Conservation (phyloP, 164 flowering plant genomes). For the Santalum album region DNA sequence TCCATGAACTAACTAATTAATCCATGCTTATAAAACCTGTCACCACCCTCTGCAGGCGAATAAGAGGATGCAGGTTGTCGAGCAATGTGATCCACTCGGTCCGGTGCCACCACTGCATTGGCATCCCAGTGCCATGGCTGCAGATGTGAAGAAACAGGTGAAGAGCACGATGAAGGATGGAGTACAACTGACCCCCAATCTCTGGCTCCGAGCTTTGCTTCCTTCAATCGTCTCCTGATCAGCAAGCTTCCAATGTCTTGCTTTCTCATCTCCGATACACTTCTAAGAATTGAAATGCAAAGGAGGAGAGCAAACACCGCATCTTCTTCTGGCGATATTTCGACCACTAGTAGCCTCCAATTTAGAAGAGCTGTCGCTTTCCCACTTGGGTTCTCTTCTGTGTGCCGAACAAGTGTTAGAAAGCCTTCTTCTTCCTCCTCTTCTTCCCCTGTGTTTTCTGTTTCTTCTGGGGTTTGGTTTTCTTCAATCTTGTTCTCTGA, state of each 20-base stretch:
- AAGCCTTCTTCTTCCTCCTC: slow-evolving; percentile 57
- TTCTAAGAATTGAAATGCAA: slow-evolving; percentile 58
- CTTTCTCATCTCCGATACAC: slow-evolving; percentile 48
- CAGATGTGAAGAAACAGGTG: slow-evolving; percentile 30
- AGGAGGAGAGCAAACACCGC: slow-evolving; percentile 59
- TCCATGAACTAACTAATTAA: slow-evolving; percentile 31
- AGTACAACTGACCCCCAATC: slow-evolving; percentile 89
- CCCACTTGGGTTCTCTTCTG: slow-evolving; percentile 61
- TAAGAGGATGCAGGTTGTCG: slow-evolving; percentile 27
- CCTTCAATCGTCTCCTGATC: slow-evolving; percentile 61
- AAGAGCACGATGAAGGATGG: slow-evolving; percentile 33
- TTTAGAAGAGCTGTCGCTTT: slow-evolving; percentile 80
- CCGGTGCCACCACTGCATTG: slow-evolving; percentile 33
- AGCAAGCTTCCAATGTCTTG: slow-evolving; percentile 69
- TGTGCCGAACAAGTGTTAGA: slow-evolving; percentile 60
- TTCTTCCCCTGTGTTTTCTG: slow-evolving; percentile 10
- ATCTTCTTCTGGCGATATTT: slow-evolving; percentile 83
- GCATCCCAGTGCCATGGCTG: slow-evolving; percentile 89
- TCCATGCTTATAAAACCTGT: slow-evolving; percentile 53
- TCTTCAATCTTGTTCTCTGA: slow-evolving; percentile 9
- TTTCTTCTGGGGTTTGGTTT: slow-evolving; percentile 3
- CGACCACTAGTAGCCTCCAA: slow-evolving; percentile 70
- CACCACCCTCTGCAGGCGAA: slow-evolving; percentile 71
- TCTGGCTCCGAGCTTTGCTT: slow-evolving; percentile 51
- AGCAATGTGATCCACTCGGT: slow-evolving; percentile 17